Evolutionary conservation across 1,139 yeast genomes (phyloP).

Genomic region (Yamadazyma epiphylla): DNA sequence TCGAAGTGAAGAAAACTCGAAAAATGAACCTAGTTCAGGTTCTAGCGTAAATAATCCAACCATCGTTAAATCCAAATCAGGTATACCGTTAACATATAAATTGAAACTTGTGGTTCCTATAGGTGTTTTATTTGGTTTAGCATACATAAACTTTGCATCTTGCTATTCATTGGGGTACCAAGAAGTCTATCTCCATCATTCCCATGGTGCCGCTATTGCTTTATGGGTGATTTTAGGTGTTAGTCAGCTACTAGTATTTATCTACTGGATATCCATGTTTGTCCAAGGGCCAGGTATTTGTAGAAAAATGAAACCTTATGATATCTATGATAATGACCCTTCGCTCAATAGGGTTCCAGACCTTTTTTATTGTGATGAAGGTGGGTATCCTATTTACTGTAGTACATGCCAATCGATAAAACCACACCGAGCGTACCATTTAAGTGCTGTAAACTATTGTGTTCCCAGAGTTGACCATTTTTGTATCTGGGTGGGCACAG

Average conservation of each 20-base stretch:
- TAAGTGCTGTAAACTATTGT: constrained; percentile 41
- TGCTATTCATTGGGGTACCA: constrained; percentile 35
- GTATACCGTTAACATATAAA: no score
- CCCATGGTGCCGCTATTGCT: constrained; percentile 28
- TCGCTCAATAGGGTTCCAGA: constrained; percentile 34
- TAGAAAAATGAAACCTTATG: constrained; percentile 21
- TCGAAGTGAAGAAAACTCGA: no score
- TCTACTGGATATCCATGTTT: constrained; percentile 31
- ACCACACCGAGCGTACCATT: constrained; percentile 53
- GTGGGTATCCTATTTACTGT: constrained; percentile 65
- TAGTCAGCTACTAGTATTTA: constrained; percentile 18
- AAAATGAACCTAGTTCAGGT: no score
- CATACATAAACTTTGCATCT: constrained; percentile 29
- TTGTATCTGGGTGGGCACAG: constrained; percentile 60
- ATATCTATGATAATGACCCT: constrained; percentile 19
- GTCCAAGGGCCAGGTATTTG: constrained; percentile 33
- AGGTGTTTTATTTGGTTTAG: constrained; percentile 10
- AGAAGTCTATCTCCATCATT: constrained; percentile 28
- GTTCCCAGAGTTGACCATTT: constrained; percentile 63
- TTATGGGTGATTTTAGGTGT: constrained; percentile 33
- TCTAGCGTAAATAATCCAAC: no score
- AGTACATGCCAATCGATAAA: constrained; percentile 51
- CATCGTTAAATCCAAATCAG: no score
- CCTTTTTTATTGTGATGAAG: constrained; percentile 51
- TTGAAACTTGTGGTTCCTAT: constrained; percentile 1